Evolutionary conservation across 2,329 filamentous ascomycete species (phyloP), one percentile per base, ranked within the genome.

Genomic region (Fusarium stilboides): DNA sequence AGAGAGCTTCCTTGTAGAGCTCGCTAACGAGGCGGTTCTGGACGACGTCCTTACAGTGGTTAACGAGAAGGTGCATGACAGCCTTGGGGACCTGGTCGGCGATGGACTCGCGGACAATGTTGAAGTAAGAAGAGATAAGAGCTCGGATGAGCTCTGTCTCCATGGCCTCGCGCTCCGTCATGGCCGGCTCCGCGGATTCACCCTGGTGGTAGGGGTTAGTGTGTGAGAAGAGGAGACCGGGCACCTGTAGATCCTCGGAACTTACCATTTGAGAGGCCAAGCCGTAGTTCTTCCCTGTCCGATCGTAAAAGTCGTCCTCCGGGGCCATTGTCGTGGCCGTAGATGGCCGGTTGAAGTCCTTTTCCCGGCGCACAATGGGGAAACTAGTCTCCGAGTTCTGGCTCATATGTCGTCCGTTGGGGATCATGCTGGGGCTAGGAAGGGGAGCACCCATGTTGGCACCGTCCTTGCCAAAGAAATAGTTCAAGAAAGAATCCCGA

Each of bases 81-180:
- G 96, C 96, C 83, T 99, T 99, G 71, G 96, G 96, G 13, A 99
- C 96, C 82, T 98, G 95, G 78, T 99, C 96, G 44, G 95, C 95
- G 75, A 98, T 97, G n/a, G 94, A 95, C 82, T 99, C 96, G 68
- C 96, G 93, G 46, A 99, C 96, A 76, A 99, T 99, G 80, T 97
- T 97, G 86, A 99, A 99, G 85, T 99, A 99, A 2, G 94, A 98
- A 33, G 93, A 97, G 79, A 99, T 99, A 58, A 99, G 88, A 46
- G 94, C 93, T 46, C 95, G 92, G 78, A 99, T 99, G 40, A 99
- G 89, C 81, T 99, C 96, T 12, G 96, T 98, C 83, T 99, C 96
- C 84, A 99, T 92, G 44, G 94, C 92, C 83, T 99, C 96, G 53
- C 96, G 93, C 73, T 99, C 96, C 1, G 94, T 98, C 75, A 99